A percentile compares a stretch with the other conserved stretches of the same genome.
Conservation (phyloP, 345 rosid species). For the Acer negundo region DNA sequence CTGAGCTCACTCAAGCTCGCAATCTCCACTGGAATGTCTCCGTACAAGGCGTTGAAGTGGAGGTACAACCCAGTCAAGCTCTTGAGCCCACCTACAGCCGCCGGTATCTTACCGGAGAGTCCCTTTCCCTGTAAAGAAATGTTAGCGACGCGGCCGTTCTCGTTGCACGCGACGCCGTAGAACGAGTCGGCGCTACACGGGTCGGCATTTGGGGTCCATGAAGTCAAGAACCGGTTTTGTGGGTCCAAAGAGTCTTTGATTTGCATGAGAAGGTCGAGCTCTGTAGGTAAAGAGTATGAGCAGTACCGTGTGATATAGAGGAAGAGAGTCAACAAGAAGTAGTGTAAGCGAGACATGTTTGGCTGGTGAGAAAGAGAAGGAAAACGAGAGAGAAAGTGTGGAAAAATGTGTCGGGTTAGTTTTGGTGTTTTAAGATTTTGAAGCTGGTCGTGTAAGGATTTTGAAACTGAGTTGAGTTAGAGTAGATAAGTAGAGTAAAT, state of each 20-base stretch:
- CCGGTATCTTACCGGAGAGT: conserved; percentile 71
- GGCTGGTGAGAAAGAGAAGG: conserved; percentile 41
- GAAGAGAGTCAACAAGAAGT: conserved; percentile 36
- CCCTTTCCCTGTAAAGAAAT: conserved; percentile 94
- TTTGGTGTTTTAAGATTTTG: conserved; percentile 2
- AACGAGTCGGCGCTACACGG: conserved; percentile 65
- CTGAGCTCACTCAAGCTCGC: conserved; percentile 54
- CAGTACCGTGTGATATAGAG: conserved; percentile 22
- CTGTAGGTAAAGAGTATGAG: conserved; percentile 50
- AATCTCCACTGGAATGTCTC: conserved; percentile 78
- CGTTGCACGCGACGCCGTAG: conserved; percentile 88
- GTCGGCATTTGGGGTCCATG: conserved; percentile 61
- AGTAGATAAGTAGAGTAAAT: not conserved
- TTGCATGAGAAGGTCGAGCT: conserved; percentile 65
- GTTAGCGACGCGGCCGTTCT: conserved; percentile 63
- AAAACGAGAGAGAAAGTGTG: conserved; percentile 25
- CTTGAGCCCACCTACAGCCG: conserved; percentile 66
- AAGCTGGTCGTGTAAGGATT: not conserved
- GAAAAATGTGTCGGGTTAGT: conserved; percentile 18
- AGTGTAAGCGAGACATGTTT: conserved; percentile 46
- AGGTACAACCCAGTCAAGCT: conserved; percentile 89
- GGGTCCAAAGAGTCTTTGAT: conserved; percentile 89
- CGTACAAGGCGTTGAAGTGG: conserved; percentile 80
- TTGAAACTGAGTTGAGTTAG: not conserved
- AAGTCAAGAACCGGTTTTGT: conserved; percentile 56